Percentiles rank a stretch among this genome's conserved stretches.
These are phyloP conservation scores for Kalaharituber pfeilii DNA, from an alignment of 2,329 filamentous ascomycete genomes.

Conservation along the genomic window DNA sequence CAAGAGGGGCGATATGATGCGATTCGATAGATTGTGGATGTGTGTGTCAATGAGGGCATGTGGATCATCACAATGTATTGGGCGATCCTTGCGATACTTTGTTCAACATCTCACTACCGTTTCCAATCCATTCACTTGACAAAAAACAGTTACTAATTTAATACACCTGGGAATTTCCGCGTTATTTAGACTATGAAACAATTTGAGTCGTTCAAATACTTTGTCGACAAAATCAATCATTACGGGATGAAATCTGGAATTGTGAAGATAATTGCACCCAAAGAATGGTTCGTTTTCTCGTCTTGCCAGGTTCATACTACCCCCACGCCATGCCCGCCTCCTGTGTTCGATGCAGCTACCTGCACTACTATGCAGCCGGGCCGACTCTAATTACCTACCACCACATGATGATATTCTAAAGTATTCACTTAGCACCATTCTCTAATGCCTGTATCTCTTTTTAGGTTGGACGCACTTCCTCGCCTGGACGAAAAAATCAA, in stretches of 20 bases:
- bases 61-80: background rate
- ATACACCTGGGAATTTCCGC: background rate
- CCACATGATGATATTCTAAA: background rate
- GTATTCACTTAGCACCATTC: background rate
- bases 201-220: slow-evolving; percentile 83
- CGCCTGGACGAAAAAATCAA: slow-evolving; percentile 73
- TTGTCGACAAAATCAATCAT: slow-evolving; percentile 74
- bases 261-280: slow-evolving; percentile 81
- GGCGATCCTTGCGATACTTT: background rate
- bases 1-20: background rate
- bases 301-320: background rate
- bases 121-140: background rate
- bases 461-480: slow-evolving; percentile 51
- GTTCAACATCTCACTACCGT: background rate
- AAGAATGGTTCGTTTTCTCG: slow-evolving; percentile 58
- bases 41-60: background rate
- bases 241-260: slow-evolving; percentile 98
- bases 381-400: slow-evolving; percentile 1
- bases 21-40: background rate
- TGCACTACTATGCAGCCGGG: background rate
- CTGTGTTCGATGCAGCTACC: no score
- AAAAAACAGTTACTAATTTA: background rate
- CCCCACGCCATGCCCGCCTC: background rate
- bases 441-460: slow-evolving; percentile 6
- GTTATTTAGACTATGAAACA: slow-evolving; percentile 58